phyloP scores from a whole-genome alignment of 2,329 filamentous ascomycete species.

The Moelleriella libera region DNA sequence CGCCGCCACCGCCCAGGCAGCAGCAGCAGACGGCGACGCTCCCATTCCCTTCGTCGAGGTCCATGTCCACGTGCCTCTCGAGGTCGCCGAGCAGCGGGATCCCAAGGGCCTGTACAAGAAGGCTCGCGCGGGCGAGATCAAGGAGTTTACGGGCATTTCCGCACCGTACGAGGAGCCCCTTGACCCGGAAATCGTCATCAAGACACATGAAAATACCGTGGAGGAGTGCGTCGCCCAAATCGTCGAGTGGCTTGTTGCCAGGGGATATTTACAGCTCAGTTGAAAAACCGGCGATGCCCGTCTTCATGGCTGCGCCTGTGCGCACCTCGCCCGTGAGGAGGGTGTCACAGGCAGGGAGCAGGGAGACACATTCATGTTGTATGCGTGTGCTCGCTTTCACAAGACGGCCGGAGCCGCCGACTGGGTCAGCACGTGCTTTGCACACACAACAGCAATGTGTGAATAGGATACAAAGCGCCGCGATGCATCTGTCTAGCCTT shows the following conservation, averaged over 20 bases:
- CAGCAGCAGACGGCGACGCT: constrained; percentile 39
- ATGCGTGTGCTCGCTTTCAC: no score
- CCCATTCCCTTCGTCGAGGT: constrained; percentile 85
- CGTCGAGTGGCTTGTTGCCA: constrained; percentile 59
- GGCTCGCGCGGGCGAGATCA: constrained; percentile 83
- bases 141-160: constrained; percentile 92
- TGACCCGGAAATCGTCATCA: constrained; percentile 75
- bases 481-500: background rate
- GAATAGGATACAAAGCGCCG: no score
- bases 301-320: background rate
- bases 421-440: no score
- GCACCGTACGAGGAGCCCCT: constrained; percentile 88
- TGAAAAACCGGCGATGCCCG: background rate
- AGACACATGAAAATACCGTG: constrained; percentile 67
- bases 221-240: constrained; percentile 84
- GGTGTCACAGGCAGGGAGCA: background rate
- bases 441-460: no score
- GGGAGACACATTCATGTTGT: background rate
- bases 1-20: constrained; percentile 24
- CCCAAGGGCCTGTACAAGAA: constrained; percentile 98
- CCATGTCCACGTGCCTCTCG: constrained; percentile 79
- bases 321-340: background rate
- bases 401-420: no score
- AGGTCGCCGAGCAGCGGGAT: constrained; percentile 86
- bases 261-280: constrained; percentile 33